Base-by-base conservation (phyloP, 139 green algal genomes). In the Coelastrella sp. region DNA sequence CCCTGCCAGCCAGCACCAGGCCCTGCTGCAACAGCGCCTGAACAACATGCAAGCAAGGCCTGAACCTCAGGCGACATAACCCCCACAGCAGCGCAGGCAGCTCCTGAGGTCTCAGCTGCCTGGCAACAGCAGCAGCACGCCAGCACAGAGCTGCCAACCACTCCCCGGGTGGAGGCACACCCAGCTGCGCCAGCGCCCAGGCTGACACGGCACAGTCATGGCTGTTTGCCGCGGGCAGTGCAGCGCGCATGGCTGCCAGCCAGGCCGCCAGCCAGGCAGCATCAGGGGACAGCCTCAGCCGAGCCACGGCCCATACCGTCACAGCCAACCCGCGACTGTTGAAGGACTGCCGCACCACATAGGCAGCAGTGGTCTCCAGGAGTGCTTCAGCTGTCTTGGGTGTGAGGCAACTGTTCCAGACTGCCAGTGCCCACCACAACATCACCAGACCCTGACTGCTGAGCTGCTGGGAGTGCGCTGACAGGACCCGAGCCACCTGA, bases 41-140 rank as follows among this genome's bases (percentile, higher is more conserved):
- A n/a, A 61, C 22, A 11, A 61, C 27, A 11, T 10, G 14, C 78
- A 66, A 35, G 25, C 1, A 19, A 7, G 87, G 87, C 22, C 87
- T 24, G 87, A 82, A 91, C 7, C 87, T 65, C 61, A 91, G 78
- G 10, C 65, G 78, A 17, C 57, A 78, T 57, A 91, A 80, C 5
- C 58, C 76, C 87, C 87, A 91, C 78, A 91, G 72, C 85, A 89
- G 72, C 24, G 68, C 35, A 3, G 73, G 85, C 73, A 89, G 58
- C 85, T 82, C 72, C 20, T 60, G 22, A 6, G 85, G 20, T 60
- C 20, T 12, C n/a, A 89, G 73, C n/a, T 11, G 11, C 22, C 9
- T 11, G 14, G 85, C 56, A 10, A 49, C 20, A 25, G 20, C 72
- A 24, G 22, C 85, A 27, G 85, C 85, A 6, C 72, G 57, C 49